Evolutionary conservation across 108 stramenopile genomes (phyloP).

Genomic region (Nannochloropsis salina): DNA sequence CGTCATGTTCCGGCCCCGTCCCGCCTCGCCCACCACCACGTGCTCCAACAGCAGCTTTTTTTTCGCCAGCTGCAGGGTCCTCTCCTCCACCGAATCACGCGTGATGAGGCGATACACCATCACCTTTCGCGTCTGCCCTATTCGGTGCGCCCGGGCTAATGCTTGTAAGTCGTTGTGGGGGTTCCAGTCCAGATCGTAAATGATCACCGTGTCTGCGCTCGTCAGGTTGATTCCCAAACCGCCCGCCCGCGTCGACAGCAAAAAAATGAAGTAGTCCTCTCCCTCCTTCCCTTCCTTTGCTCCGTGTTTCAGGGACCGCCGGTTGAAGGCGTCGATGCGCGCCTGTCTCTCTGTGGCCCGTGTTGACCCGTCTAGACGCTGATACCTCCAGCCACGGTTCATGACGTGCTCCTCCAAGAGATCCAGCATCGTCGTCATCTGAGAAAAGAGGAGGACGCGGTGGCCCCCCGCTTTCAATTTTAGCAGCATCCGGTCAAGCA

Average conservation of each 20-base stretch:
- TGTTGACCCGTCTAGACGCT: slow-evolving; percentile 81
- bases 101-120: slow-evolving; percentile 40
- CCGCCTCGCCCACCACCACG: slow-evolving; percentile 59
- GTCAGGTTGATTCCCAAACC: slow-evolving; percentile 90
- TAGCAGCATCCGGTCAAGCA: slow-evolving; percentile 82
- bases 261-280: slow-evolving; percentile 76
- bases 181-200: slow-evolving; percentile 98
- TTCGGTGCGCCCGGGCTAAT: slow-evolving; percentile 91
- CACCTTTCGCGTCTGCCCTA: slow-evolving; percentile 71
- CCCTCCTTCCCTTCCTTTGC: slow-evolving; percentile 45
- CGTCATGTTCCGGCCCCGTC: slow-evolving; percentile 59
- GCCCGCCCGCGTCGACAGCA: slow-evolving; percentile 85
- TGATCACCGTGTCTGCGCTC: slow-evolving; percentile 90
- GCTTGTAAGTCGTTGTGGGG: slow-evolving; percentile 96
- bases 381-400: slow-evolving; percentile 63
- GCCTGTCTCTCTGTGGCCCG: slow-evolving; percentile 79
- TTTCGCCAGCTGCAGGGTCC: slow-evolving; percentile 37
- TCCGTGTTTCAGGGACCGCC: slow-evolving; percentile 33
- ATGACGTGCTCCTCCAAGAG: slow-evolving; percentile 74
- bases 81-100: slow-evolving; percentile 34
- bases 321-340: slow-evolving; percentile 89
- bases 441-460: slow-evolving; percentile 77
- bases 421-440: slow-evolving; percentile 33
- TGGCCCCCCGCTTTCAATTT: slow-evolving; percentile 76
- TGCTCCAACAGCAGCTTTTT: slow-evolving; percentile 46